phyloP scores from a whole-genome alignment of 2,329 filamentous ascomycete species.

The Diaporthe sp. region DNA sequence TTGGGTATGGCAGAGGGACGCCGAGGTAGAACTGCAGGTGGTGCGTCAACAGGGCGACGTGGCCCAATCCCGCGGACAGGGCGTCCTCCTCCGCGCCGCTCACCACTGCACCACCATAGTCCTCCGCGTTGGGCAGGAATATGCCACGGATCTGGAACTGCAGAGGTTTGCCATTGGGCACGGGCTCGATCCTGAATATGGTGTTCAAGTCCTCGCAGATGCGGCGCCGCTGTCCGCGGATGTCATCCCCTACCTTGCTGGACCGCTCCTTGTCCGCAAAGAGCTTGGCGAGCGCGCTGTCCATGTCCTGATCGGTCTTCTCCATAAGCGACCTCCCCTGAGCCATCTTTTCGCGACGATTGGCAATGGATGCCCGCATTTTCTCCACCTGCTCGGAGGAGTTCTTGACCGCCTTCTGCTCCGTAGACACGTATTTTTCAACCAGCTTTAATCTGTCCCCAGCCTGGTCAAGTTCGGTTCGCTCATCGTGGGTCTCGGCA shows the following conservation, averaged over 20 bases:
- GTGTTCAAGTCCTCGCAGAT: conserved; percentile 85
- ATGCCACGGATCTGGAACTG: conserved; percentile 87
- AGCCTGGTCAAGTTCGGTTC: conserved; percentile 60
- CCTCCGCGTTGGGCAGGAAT: conserved; percentile 80
- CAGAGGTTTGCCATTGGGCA: conserved; percentile 69
- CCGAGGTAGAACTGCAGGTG: conserved; percentile 86
- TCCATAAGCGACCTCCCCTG: conserved; percentile 71
- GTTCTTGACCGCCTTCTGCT: conserved; percentile 74
- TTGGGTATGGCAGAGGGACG: conserved; percentile 83
- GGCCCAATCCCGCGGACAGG: conserved; percentile 84
- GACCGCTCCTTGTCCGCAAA: conserved; percentile 67
- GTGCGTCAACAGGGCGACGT: conserved; percentile 80
- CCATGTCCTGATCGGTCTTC: conserved; percentile 71
- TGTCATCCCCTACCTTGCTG: conserved; percentile 70
- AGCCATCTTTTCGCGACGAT: conserved; percentile 76
- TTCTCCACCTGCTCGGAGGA: conserved; percentile 75
- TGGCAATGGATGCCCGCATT: conserved; percentile 73
- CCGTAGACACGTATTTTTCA: conserved; percentile 68
- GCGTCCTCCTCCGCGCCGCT: conserved; percentile 71
- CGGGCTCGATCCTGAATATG: conserved; percentile 85
- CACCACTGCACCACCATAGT: conserved; percentile 67
- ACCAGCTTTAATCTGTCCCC: conserved; percentile 62
- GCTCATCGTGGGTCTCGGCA: conserved; percentile 49
- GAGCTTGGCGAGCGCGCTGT: conserved; percentile 71
- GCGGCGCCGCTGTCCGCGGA: conserved; percentile 87